These are phyloP conservation scores for Neurospora intermedia DNA, from an alignment of 495 filamentous ascomycete species.

Conservation along the genomic window DNA sequence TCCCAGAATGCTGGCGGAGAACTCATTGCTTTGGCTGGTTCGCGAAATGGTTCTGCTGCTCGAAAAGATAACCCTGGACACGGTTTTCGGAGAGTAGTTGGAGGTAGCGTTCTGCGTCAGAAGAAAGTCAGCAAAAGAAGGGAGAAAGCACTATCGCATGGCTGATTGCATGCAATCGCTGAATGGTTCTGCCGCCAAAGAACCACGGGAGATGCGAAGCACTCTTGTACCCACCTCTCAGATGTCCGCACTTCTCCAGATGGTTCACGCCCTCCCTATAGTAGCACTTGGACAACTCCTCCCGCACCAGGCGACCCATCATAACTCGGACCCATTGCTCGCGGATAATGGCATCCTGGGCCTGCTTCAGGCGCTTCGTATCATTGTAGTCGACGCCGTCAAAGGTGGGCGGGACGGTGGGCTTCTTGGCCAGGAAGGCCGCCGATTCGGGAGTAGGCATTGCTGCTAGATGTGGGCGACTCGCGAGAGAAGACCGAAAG, in stretches of 20 bases:
- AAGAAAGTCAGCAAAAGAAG: not conserved
- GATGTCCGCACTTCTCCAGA: slow-evolving; percentile 84
- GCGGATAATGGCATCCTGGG: slow-evolving; percentile 85
- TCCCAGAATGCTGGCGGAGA: not conserved
- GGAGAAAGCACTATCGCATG: not conserved
- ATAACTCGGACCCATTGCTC: slow-evolving; percentile 97
- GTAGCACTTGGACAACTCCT: slow-evolving; percentile 96
- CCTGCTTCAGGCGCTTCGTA: slow-evolving; percentile 77
- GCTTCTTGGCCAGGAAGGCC: slow-evolving; percentile 88
- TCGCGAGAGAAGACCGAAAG: not conserved
- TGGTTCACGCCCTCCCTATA: slow-evolving; percentile 90
- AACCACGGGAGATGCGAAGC: not conserved
- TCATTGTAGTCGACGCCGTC: slow-evolving; percentile 96
- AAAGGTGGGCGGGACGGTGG: slow-evolving; percentile 85
- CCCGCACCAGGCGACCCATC: slow-evolving; percentile 89
- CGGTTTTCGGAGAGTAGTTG: slow-evolving; percentile 75
- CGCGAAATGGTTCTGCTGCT: slow-evolving; percentile 79
- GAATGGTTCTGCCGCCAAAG: not conserved
- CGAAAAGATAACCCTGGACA: slow-evolving; percentile 78
- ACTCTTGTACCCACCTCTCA: slow-evolving; percentile 62
- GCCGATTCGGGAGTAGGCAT: slow-evolving; percentile 88
- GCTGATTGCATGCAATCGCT: not conserved
- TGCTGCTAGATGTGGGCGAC: slow-evolving; percentile 1
- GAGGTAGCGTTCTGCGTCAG: slow-evolving; percentile 72
- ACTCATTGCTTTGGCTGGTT: slow-evolving; percentile 28